A percentile compares a stretch with the other conserved stretches of the same genome.
These are phyloP conservation scores for Aspergillus haitiensis DNA, from an alignment of 495 filamentous ascomycete genomes.

Conservation along the genomic window DNA sequence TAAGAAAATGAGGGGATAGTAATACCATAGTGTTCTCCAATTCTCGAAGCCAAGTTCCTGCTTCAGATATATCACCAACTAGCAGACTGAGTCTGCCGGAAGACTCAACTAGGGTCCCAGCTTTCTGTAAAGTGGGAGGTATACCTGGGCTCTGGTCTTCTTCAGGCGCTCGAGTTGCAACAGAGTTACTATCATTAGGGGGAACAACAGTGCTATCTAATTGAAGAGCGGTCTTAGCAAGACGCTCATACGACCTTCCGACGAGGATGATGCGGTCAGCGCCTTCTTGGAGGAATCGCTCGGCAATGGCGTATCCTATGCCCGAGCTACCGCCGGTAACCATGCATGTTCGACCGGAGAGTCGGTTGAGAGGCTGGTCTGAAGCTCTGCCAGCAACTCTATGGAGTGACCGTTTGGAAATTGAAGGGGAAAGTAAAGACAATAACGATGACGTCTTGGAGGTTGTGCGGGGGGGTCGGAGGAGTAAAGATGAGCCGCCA, in stretches of 20 bases:
- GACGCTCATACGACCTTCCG: constrained; percentile 41
- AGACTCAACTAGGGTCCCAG: constrained; percentile 14
- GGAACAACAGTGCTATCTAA: not conserved
- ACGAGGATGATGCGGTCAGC: constrained; percentile 57
- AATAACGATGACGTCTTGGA: not conserved
- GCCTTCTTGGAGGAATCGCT: constrained; percentile 63
- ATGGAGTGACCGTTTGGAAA: constrained; percentile 10
- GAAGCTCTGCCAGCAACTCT: not conserved
- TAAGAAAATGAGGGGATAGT: not conserved
- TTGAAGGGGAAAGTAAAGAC: constrained; percentile 8
- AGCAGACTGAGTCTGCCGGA: constrained; percentile 34
- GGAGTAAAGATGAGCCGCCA: not conserved
- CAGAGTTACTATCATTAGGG: too few species aligned
- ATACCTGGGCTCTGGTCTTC: constrained; percentile 12
- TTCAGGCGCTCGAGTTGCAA: constrained; percentile 20
- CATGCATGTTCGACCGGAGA: constrained; percentile 50
- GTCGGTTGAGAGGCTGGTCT: constrained; percentile 24
- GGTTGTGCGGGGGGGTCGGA: too few species aligned
- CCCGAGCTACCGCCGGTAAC: constrained; percentile 66
- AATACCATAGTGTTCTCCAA: constrained; percentile 47
- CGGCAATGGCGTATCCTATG: constrained; percentile 68
- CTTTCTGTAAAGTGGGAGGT: not conserved
- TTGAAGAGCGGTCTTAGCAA: constrained; percentile 37
- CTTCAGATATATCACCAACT: constrained; percentile 49
- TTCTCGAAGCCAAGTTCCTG: constrained; percentile 45